A percentile compares a stretch with the other conserved stretches of the same genome.
These are phyloP conservation scores for Ogataea methanolica DNA, from an alignment of 805 yeast species.

Conservation along the genomic window DNA sequence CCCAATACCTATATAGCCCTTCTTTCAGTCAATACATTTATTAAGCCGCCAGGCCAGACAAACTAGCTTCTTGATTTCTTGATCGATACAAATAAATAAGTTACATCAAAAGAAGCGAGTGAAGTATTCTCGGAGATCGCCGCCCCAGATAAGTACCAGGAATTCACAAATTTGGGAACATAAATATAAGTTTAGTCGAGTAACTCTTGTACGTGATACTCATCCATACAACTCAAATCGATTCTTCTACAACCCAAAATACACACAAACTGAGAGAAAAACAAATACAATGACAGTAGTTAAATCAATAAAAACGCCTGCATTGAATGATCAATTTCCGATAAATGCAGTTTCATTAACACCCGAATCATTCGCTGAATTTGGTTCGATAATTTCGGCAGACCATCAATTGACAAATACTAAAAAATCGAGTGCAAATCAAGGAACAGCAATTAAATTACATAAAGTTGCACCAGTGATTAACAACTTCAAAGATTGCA, in stretches of 20 bases:
- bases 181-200: too few relatives aligned
- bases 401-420: slow-evolving; percentile 58
- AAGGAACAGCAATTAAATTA: slow-evolving; percentile 87
- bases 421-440: slow-evolving; percentile 60
- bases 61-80: too few relatives aligned
- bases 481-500: slow-evolving; percentile 44
- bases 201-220: too few relatives aligned
- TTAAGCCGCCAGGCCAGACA: too few relatives aligned
- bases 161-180: too few relatives aligned
- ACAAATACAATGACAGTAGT: slow-evolving; percentile 36
- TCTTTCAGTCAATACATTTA: too few relatives aligned
- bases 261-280: background rate
- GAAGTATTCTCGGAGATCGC: background rate
- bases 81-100: too few relatives aligned
- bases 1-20: too few relatives aligned
- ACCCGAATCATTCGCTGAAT: slow-evolving; percentile 59
- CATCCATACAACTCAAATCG: too few relatives aligned
- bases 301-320: slow-evolving; percentile 30
- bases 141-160: too few relatives aligned
- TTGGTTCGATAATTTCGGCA: slow-evolving; percentile 77
- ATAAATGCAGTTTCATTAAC: slow-evolving; percentile 56
- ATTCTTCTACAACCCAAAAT: too few relatives aligned
- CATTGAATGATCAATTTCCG: slow-evolving; percentile 8
- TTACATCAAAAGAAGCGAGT: too few relatives aligned
- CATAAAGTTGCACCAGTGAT: slow-evolving; percentile 65